Evolutionary conservation across 495 filamentous ascomycete species (phyloP), one percentile per base, ranked within the genome.

Genomic region (Penicillium samsonianum): DNA sequence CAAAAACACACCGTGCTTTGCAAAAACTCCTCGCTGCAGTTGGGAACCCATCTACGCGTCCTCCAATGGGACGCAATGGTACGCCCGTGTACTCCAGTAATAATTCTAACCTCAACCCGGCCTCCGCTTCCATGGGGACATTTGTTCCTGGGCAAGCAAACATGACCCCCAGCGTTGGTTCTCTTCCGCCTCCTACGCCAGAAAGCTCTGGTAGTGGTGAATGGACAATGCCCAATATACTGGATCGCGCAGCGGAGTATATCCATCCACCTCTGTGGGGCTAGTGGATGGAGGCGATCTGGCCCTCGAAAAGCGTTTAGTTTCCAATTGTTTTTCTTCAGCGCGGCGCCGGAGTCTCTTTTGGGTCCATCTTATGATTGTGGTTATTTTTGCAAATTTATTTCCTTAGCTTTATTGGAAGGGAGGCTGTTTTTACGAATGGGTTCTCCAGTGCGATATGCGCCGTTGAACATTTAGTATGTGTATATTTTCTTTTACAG

Each of bases 221-320:
- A 58, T 80, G 76, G 77, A 66, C 76, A 22, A 70, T 76, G 14
- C 76, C 74, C 3, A 78, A 75, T 53, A 65, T 80, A 25, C 41
- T 80, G 17, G 77, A 78, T 48, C 72, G 77, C 19, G 77, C 77
- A 17, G 65, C 70, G 26, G 77, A 80, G 58, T 80, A 78, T 53
- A 79, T 80, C 26, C 77, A 80, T 41, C 74, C 77, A 19, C 76
- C 77, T 5, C 61, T 80, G 22, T 78, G 77, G 77, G 65, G 75
- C 28, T 78, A 67, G 33, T n/a, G n/a, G 22, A 31, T 2, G 30
- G 16, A 19, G 9, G 14, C 26, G 25, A 19, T 3, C 16, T 17
- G 14, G 28, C 26, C 45, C 16, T 30, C n/a, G 45, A 48, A 31
- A 48, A 48, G 26, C 45, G 45, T 31, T 47, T 31, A 31, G 17